phyloP scores from a whole-genome alignment of 2,329 filamentous ascomycete species.

The Ophiosphaerella narmari region DNA sequence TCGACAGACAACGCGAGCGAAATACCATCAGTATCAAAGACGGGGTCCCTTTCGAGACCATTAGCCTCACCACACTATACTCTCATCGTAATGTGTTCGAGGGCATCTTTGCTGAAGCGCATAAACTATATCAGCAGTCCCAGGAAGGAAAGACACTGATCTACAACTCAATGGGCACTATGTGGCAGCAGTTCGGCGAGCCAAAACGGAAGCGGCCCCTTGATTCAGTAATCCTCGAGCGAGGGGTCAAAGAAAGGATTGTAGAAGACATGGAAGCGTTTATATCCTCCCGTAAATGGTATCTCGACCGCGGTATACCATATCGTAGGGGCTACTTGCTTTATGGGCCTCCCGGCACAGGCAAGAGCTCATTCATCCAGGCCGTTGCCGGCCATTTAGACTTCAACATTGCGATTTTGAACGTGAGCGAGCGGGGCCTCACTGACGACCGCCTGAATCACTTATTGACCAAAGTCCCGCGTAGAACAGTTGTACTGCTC shows the following conservation, averaged over 20 bases:
- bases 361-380: slow-evolving; percentile 96
- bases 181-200: slow-evolving; percentile 84
- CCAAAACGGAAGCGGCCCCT: slow-evolving; percentile 85
- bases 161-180: slow-evolving; percentile 80
- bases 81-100: slow-evolving; percentile 88
- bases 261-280: slow-evolving; percentile 84
- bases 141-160: slow-evolving; percentile 93
- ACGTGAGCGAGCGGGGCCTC: slow-evolving; percentile 85
- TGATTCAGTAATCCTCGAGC: slow-evolving; percentile 82
- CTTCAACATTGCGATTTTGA: slow-evolving; percentile 90
- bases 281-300: slow-evolving; percentile 79
- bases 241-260: slow-evolving; percentile 80
- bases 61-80: slow-evolving; percentile 91
- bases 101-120: slow-evolving; percentile 85
- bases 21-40: slow-evolving; percentile 73
- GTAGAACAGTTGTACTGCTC: slow-evolving; percentile 78
- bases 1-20: slow-evolving; percentile 86
- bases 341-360: slow-evolving; percentile 86
- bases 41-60: slow-evolving; percentile 90
- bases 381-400: slow-evolving; percentile 90
- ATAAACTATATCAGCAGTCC: slow-evolving; percentile 75
- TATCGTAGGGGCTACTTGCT: slow-evolving; percentile 89
- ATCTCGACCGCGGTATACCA: slow-evolving; percentile 90
- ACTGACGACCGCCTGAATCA: slow-evolving; percentile 89
- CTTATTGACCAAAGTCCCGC: slow-evolving; percentile 81